phyloP scores from a whole-genome alignment of 2,329 filamentous ascomycete genomes.

The Neocatenulostroma microsporum region DNA sequence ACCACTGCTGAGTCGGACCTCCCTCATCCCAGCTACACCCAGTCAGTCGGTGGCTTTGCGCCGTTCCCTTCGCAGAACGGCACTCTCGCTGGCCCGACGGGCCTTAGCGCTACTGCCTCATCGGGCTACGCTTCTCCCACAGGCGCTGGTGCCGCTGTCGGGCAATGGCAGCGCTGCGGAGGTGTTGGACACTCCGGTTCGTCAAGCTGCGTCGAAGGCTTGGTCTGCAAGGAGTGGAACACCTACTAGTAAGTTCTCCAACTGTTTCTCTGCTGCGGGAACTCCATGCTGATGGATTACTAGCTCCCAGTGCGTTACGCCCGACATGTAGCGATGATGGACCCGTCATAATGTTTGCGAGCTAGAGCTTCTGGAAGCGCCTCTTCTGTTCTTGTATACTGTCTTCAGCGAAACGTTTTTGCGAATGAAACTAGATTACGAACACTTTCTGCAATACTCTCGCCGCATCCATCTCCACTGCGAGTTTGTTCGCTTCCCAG shows the following conservation, averaged over 20 bases:
- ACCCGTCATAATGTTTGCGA: too few relatives aligned
- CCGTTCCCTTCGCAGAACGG: slow-evolving; percentile 1
- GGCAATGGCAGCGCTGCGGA: slow-evolving; percentile 30
- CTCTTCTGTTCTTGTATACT: background rate
- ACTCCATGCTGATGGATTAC: too few relatives aligned
- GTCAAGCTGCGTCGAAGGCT: slow-evolving; percentile 27
- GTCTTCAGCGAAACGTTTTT: too few relatives aligned
- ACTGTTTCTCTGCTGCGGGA: too few relatives aligned
- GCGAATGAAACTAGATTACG: slow-evolving; percentile 2
- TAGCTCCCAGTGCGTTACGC: slow-evolving; percentile 2
- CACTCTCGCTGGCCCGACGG: slow-evolving; percentile 1
- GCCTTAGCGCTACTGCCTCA: slow-evolving; percentile 26
- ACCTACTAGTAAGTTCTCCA: too few relatives aligned
- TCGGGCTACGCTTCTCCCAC: slow-evolving; percentile 19
- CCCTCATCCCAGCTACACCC: too few relatives aligned
- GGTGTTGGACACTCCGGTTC: slow-evolving; percentile 28
- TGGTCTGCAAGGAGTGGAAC: slow-evolving; percentile 23
- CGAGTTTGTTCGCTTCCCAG: too few relatives aligned
- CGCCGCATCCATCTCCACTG: too few relatives aligned
- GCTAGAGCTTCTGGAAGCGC: background rate
- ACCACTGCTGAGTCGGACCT: too few relatives aligned
- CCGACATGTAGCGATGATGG: background rate
- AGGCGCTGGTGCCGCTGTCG: slow-evolving; percentile 9
- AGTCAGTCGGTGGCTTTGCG: too few relatives aligned
- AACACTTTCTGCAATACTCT: too few relatives aligned